A percentile compares a stretch with the other conserved stretches of the same genome.
These are phyloP conservation scores for Huntiella decipiens DNA, from an alignment of 2,329 filamentous ascomycete genomes.

Conservation along the genomic window DNA sequence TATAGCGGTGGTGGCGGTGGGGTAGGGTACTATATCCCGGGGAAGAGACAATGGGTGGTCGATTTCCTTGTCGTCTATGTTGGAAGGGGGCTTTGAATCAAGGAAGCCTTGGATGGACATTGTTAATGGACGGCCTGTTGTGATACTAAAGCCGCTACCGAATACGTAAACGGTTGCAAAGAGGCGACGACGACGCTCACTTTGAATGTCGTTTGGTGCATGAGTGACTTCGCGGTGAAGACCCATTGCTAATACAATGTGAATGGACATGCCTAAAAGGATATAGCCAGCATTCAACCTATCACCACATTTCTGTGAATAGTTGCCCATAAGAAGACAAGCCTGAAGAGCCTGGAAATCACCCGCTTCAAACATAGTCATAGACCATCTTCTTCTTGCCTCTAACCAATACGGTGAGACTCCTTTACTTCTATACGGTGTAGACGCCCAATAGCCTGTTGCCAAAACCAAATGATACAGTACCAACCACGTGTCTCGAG, in stretches of 20 bases:
- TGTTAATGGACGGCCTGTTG: constrained; percentile 24
- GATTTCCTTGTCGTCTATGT: constrained; percentile 23
- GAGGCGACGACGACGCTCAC: constrained; percentile 20
- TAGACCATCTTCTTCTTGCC: constrained; percentile 20
- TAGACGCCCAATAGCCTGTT: constrained; percentile 20
- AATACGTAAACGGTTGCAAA: constrained; percentile 26
- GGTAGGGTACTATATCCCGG: constrained; percentile 17
- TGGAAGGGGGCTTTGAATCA: constrained; percentile 24
- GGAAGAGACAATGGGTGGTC: constrained; percentile 11
- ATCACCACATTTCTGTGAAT: constrained; percentile 28
- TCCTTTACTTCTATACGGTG: constrained; percentile 13
- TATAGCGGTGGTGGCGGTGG: constrained; percentile 23
- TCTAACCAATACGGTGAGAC: constrained; percentile 16
- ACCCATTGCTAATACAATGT: constrained; percentile 30
- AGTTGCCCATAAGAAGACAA: constrained; percentile 26
- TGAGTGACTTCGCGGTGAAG: constrained; percentile 27
- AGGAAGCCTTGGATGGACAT: constrained; percentile 23
- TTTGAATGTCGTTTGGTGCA: constrained; percentile 17
- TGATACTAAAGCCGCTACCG: constrained; percentile 28
- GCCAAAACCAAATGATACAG: constrained; percentile 20
- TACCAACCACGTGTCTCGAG: constrained; percentile 16
- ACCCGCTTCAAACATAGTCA: constrained; percentile 26
- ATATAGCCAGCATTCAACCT: constrained; percentile 33
- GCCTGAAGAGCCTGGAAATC: constrained; percentile 27
- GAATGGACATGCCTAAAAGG: constrained; percentile 29